Base-by-base conservation (phyloP, 306 rosid genomes). In the Vigna hirtella region DNA sequence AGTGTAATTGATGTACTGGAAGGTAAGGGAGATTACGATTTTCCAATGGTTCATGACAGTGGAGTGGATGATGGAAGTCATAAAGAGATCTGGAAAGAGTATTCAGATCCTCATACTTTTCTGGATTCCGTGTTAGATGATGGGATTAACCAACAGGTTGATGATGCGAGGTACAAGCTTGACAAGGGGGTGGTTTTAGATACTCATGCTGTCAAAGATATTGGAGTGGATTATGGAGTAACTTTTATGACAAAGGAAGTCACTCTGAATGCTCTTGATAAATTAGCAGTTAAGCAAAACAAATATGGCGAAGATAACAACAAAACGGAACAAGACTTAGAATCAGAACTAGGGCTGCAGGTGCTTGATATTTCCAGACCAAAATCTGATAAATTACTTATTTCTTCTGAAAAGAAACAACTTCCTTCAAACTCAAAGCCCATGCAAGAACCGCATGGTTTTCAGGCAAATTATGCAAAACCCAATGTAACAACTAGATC, bases 211-310 rank as follows among this genome's bases (percentile, higher is more conserved):
- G 91, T 95, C 78, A 95, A 95, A 87, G 98, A 95, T 80, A 94
- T 94, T 51, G 82, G 83, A 69, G 91, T 92, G 81, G 97, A 94
- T 83, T 88, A 88, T 66, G 97, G 93, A 49, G 78, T 76, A 80
- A 78, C 81, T 70, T 74, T 76, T 55, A 87, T 76, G 62, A 77
- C 83, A 67, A 83, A 87, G 84, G 93, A 88, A 82, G 86, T 83
- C 88, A 81, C 43, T 9, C 82, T 82, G 48, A 80, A 88, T 66
- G 81, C 24, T 30, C 67, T 43, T 69, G 91, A 40, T 18, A 85
- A 86, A 76, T 81, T 84, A 81, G 85, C 74, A 76, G 84, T 79
- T 79, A 77, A 72, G 69, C 88, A 62, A 32, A 34, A 15, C 47
- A 62, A 32, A 20, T 32, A 70, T 61, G 89, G 79, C 48, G 88